These are phyloP conservation scores for Zoysia matrella DNA, from an alignment of 202 grass and related monocot genomes.

Conservation along the genomic window DNA sequence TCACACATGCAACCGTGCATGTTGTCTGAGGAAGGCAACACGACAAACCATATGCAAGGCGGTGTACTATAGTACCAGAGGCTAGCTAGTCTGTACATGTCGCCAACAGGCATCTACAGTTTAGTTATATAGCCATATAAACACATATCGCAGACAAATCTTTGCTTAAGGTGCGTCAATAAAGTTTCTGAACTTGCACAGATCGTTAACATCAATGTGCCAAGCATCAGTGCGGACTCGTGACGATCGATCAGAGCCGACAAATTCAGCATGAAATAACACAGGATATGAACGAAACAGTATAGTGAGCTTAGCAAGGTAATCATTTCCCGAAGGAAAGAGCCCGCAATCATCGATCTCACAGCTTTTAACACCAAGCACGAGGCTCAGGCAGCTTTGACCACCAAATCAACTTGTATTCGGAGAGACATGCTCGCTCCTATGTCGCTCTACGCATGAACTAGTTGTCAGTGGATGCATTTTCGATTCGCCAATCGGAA, in stretches of 20 bases:
- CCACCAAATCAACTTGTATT: conserved; percentile 25
- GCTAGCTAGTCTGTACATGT: conserved; percentile 34
- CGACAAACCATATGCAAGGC: conserved; percentile 35
- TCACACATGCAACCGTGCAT: background rate
- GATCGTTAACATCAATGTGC: conserved; percentile 1
- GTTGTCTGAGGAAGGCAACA: conserved; percentile 39
- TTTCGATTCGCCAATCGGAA: background rate
- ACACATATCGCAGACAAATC: background rate
- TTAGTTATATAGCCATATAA: background rate
- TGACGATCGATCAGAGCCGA: background rate
- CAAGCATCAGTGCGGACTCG: background rate
- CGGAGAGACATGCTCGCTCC: background rate
- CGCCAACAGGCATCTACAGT: background rate
- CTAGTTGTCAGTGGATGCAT: background rate
- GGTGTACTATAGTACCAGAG: conserved; percentile 38
- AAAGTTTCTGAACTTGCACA: background rate
- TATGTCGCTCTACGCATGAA: background rate
- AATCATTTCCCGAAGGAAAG: conserved; percentile 35
- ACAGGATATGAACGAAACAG: conserved; percentile 22
- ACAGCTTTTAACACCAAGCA: conserved; percentile 23
- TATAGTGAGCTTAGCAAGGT: conserved; percentile 14
- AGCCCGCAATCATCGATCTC: conserved; percentile 24
- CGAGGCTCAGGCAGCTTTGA: background rate
- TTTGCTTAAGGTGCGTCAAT: background rate
- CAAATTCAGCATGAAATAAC: conserved; percentile 67